phyloP scores from a whole-genome alignment of 768 basidiomycete species.

The Trametes gibbosa region DNA sequence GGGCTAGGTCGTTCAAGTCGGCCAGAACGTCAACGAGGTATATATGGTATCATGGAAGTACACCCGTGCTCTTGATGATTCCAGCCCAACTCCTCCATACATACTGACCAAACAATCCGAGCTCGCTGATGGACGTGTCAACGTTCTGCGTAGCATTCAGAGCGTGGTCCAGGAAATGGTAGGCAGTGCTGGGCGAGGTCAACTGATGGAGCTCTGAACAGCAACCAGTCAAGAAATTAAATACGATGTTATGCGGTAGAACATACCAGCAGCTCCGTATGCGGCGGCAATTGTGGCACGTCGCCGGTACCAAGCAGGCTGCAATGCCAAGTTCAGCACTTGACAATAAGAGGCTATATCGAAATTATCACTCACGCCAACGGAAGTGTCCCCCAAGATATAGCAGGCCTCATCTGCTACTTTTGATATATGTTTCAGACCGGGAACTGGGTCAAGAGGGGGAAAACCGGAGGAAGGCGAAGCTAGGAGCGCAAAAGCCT shows the following conservation, averaged over 20 bases:
- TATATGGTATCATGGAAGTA: slow-evolving; percentile 24
- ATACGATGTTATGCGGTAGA: not conserved
- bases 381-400: slow-evolving; percentile 48
- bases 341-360: not conserved
- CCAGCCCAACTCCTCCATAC: slow-evolving; percentile 68
- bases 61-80: slow-evolving; percentile 65
- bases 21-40: not conserved
- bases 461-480: slow-evolving; percentile 48
- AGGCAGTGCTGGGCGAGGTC: slow-evolving; percentile 68
- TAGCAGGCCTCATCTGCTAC: slow-evolving; percentile 75
- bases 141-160: slow-evolving; percentile 48
- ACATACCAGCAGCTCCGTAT: slow-evolving; percentile 56
- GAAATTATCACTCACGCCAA: slow-evolving; percentile 46
- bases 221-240: not conserved
- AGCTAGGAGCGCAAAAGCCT: slow-evolving; percentile 75
- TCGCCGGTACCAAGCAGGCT: slow-evolving; percentile 74
- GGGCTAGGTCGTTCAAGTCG: not conserved
- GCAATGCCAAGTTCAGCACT: not conserved
- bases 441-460: slow-evolving; percentile 58
- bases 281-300: slow-evolving; percentile 63
- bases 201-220: slow-evolving; percentile 73
- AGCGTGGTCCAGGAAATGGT: slow-evolving; percentile 63
- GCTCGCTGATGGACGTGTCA: slow-evolving; percentile 50
- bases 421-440: slow-evolving; percentile 53
- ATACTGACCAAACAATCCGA: slow-evolving; percentile 55